Base-by-base conservation (phyloP, 164 flowering plant genomes). In the Sextonia rubra region DNA sequence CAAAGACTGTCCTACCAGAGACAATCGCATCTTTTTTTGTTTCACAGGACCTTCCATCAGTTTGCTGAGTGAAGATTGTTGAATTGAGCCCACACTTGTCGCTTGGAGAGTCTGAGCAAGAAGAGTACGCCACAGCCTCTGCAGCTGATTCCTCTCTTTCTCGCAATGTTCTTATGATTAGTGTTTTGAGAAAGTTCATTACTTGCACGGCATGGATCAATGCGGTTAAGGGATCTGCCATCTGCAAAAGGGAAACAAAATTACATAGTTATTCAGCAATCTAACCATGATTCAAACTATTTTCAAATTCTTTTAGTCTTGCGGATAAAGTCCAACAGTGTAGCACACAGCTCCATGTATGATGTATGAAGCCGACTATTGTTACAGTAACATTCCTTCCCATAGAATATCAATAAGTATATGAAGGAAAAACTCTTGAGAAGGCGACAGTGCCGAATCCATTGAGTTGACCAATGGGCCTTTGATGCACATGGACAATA, bases 141-240 rank as follows among this genome's bases (percentile, higher is more conserved):
- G 60, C 73, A 47, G 71, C 70, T 26, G 69, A 73, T 60, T 81
- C 81, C n/a, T 73, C 79, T 71, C 83, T 78, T 73, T 81, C 81
- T 32, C 69, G 70, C 66, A 78, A 72, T 37, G 64, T 74, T 73
- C 70, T 75, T 58, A 75, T 56, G 52, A 81, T 76, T 17, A 81
- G 74, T 6, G 75, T 78, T 70, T 76, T 81, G 18, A 80, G 78
- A 24, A 80, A 78, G 69, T 80, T 80, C 80, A 80, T 80, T 66
- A 80, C 83, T 75, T 77, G 83, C 65, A 80, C 83, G 7, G 78
- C 83, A 75, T 80, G 83, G 71, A 80, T 70, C 76, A 80, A 71
- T 61, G 83, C 83, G 62, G 80, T 80, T 68, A 80, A 75, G n/a
- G 83, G 83, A 70, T 80, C 80, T 44, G 80, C 83, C 83, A 77